Evolutionary conservation across 2,329 filamentous ascomycete genomes (phyloP).

Genomic region (Calonectria leucothoes): DNA sequence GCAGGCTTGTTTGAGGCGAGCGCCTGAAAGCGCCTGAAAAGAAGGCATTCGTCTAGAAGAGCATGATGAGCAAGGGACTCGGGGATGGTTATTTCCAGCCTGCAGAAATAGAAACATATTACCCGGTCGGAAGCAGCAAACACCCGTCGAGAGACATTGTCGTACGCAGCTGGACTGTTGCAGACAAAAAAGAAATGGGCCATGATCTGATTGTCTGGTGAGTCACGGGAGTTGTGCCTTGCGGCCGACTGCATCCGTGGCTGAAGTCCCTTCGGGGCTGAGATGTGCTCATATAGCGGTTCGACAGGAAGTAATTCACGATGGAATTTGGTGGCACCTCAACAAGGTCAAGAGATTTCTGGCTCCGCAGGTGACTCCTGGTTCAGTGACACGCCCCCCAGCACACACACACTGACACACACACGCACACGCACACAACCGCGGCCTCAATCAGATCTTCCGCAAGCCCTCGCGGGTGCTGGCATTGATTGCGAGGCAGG

Average conservation of each 20-base stretch:
- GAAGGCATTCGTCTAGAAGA: background rate
- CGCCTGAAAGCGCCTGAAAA: constrained; percentile 2
- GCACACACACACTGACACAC: background rate
- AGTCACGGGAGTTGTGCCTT: constrained; percentile 37
- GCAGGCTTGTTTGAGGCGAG: constrained; percentile 18
- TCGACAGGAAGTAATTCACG: constrained; percentile 12
- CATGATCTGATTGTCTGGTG: constrained; percentile 21
- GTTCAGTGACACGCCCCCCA: constrained; percentile 24
- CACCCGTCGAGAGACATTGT: background rate
- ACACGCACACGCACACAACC: background rate
- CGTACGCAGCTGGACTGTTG: constrained; percentile 30
- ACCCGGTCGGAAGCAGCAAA: background rate
- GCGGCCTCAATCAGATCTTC: constrained; percentile 39
- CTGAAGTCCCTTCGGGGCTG: constrained; percentile 30
- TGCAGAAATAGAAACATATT: constrained; percentile 17
- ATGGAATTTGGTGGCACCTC: constrained; percentile 13
- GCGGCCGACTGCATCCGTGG: constrained; percentile 19
- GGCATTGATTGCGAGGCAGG: constrained; percentile 11
- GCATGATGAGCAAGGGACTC: background rate
- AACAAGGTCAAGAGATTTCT: constrained; percentile 13
- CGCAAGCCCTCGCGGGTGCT: constrained; percentile 27
- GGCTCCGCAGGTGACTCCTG: constrained; percentile 19
- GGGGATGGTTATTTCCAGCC: background rate
- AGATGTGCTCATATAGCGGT: constrained; percentile 27
- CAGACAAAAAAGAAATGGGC: constrained; percentile 32